These are phyloP conservation scores for Penicillium diatomitis DNA, from an alignment of 495 filamentous ascomycete genomes.

Conservation along the genomic window DNA sequence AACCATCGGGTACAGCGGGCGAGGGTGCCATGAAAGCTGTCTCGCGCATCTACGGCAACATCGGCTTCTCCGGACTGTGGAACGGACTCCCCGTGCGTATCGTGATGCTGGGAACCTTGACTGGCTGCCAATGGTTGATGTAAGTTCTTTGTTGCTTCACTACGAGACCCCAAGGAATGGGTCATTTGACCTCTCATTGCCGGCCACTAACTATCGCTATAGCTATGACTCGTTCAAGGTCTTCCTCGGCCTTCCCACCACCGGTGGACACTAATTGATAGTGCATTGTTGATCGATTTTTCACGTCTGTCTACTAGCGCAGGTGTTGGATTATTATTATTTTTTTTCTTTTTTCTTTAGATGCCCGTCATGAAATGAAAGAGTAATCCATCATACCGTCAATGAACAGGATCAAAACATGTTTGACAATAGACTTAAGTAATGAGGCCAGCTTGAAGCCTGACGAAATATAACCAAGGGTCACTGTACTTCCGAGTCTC, in stretches of 20 bases:
- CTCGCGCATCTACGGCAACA: constrained; percentile 60
- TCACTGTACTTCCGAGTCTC: too few relatives aligned
- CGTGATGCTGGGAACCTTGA: constrained; percentile 55
- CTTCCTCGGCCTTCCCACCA: constrained; percentile 59
- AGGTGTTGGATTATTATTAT: not conserved
- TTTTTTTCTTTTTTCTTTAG: not conserved
- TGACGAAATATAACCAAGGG: too few relatives aligned
- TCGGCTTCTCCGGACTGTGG: constrained; percentile 62
- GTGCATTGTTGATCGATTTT: not conserved
- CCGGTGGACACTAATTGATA: constrained; percentile 43
- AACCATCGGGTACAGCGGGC: constrained; percentile 34
- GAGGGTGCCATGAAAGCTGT: constrained; percentile 55
- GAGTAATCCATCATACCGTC: not conserved
- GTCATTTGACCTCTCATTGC: not conserved
- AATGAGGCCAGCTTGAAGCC: too few relatives aligned
- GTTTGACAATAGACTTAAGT: too few relatives aligned
- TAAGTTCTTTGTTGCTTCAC: constrained; percentile 16
- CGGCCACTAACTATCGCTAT: not conserved
- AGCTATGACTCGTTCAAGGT: constrained; percentile 72
- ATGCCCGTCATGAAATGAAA: not conserved
- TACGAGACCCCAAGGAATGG: too few relatives aligned
- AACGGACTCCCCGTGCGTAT: constrained; percentile 60
- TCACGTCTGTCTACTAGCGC: not conserved
- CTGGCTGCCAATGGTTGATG: constrained; percentile 71
- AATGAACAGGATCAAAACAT: too few relatives aligned